A percentile compares a stretch with the other conserved stretches of the same genome.
Conservation (phyloP, 768 basidiomycete species). For the Thelephora ganbajun region DNA sequence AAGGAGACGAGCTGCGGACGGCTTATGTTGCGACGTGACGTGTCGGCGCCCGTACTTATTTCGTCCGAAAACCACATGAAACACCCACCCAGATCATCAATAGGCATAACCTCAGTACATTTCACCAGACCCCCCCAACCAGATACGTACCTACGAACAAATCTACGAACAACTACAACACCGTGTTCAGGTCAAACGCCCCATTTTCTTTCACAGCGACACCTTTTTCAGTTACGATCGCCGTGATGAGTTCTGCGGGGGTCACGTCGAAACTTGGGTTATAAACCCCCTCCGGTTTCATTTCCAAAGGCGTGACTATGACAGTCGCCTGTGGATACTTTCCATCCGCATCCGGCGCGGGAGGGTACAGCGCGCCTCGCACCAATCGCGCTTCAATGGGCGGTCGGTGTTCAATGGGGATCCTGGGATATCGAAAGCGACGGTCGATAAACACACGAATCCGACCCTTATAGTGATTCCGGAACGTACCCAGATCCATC, state of each 20-base stretch:
- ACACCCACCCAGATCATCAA: no score
- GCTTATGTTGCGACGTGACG: no score
- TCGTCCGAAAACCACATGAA: no score
- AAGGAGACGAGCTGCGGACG: no score
- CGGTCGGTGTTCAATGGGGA: constrained; percentile 90
- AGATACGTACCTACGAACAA: no score
- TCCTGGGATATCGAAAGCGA: constrained; percentile 24
- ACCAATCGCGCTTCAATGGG: constrained; percentile 79
- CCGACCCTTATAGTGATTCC: background rate
- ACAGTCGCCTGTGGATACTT: constrained; percentile 58
- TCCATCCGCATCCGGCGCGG: constrained; percentile 23
- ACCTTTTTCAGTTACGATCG: constrained; percentile 91
- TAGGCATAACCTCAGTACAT: no score
- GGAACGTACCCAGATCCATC: constrained; percentile 43
- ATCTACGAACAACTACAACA: constrained; percentile 23
- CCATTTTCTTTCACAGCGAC: constrained; percentile 65
- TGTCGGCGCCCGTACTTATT: no score
- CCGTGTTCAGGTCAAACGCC: constrained; percentile 47
- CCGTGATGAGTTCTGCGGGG: constrained; percentile 85
- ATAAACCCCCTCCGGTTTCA: constrained; percentile 36
- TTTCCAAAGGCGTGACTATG: constrained; percentile 61
- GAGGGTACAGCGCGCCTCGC: constrained; percentile 64
- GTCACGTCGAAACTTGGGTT: constrained; percentile 98
- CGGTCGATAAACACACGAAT: constrained; percentile 2
- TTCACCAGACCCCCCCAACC: background rate